phyloP scores from a whole-genome alignment of 176 grass and related monocot species.

The Melocanna baccifera region DNA sequence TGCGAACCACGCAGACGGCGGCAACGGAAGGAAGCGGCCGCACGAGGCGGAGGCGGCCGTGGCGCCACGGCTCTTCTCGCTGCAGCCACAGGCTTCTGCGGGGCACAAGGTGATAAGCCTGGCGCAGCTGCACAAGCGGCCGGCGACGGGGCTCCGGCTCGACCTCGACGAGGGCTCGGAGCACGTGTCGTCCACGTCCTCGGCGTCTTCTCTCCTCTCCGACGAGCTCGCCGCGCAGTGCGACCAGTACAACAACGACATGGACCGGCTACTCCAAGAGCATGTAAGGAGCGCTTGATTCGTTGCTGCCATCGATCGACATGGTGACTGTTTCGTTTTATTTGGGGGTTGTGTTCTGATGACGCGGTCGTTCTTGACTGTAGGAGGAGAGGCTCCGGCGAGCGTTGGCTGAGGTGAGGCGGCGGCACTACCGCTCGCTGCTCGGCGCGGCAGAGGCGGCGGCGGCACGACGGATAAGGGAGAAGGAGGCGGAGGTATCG shows the following conservation, averaged over 20 bases:
- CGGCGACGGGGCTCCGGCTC: constrained; percentile 49
- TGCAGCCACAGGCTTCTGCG: constrained; percentile 24
- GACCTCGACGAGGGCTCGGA: constrained; percentile 45
- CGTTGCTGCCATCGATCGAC: not conserved
- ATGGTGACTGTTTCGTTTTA: not conserved
- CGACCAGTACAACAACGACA: constrained; percentile 53
- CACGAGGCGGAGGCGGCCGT: constrained; percentile 26
- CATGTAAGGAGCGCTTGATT: constrained; percentile 39
- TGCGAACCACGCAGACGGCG: constrained; percentile 2
- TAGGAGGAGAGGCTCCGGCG: constrained; percentile 59
- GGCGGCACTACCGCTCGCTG: constrained; percentile 49
- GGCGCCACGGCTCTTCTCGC: constrained; percentile 30
- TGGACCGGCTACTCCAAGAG: constrained; percentile 64
- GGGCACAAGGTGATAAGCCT: constrained; percentile 26
- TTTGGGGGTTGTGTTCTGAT: not conserved
- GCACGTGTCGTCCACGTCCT: constrained; percentile 31
- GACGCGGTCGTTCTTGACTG: not conserved
- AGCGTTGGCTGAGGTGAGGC: constrained; percentile 30
- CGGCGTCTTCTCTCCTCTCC: constrained; percentile 42
- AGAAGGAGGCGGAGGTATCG: constrained; percentile 58
- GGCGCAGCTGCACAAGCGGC: constrained; percentile 41
- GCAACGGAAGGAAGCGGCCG: constrained; percentile 42
- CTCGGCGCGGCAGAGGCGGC: constrained; percentile 35
- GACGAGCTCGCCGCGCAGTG: constrained; percentile 48
- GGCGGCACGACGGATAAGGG: constrained; percentile 42